Percentiles rank a stretch among this genome's conserved stretches.
Evolutionary conservation across 2,329 filamentous ascomycete genomes (phyloP).

Genomic region (Phialophora verrucosa): DNA sequence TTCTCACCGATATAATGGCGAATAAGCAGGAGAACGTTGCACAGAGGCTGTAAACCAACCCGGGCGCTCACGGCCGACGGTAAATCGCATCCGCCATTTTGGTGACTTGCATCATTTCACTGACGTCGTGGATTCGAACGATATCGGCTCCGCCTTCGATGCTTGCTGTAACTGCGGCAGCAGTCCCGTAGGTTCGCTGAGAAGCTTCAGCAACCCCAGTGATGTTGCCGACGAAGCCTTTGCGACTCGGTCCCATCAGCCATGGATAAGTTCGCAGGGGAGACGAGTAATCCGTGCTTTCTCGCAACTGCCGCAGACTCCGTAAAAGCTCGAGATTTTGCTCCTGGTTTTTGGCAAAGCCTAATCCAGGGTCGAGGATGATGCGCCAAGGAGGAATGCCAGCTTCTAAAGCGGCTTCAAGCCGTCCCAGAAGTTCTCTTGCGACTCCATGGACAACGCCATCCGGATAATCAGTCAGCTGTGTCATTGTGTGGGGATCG

Average conservation of each 20-base stretch:
- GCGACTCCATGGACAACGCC: conserved; percentile 71
- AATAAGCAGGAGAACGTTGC: neutral
- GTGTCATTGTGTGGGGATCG: conserved; percentile 79
- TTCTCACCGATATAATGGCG: neutral
- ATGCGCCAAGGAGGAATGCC: conserved; percentile 93
- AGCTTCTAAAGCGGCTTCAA: conserved; percentile 76
- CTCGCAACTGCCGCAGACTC: conserved; percentile 66
- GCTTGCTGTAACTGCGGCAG: conserved; percentile 83
- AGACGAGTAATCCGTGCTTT: conserved; percentile 68
- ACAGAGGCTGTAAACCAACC: neutral
- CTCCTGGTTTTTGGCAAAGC: conserved; percentile 82
- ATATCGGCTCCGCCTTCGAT: conserved; percentile 89
- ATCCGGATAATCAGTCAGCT: conserved; percentile 69
- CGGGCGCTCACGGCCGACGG: conserved; percentile 50
- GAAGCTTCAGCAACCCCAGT: conserved; percentile 75
- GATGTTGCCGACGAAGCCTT: conserved; percentile 82
- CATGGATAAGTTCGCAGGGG: conserved; percentile 73
- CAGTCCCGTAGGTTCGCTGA: conserved; percentile 82
- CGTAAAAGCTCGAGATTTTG: conserved; percentile 85
- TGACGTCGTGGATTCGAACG: conserved; percentile 87
- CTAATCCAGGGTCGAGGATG: conserved; percentile 89
- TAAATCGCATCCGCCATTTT: conserved; percentile 95
- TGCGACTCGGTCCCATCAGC: conserved; percentile 87
- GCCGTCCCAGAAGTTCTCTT: conserved; percentile 70
- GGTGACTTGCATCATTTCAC: conserved; percentile 82